Evolutionary conservation across 2,329 filamentous ascomycete genomes (phyloP).

Genomic region (Didymella exigua): DNA sequence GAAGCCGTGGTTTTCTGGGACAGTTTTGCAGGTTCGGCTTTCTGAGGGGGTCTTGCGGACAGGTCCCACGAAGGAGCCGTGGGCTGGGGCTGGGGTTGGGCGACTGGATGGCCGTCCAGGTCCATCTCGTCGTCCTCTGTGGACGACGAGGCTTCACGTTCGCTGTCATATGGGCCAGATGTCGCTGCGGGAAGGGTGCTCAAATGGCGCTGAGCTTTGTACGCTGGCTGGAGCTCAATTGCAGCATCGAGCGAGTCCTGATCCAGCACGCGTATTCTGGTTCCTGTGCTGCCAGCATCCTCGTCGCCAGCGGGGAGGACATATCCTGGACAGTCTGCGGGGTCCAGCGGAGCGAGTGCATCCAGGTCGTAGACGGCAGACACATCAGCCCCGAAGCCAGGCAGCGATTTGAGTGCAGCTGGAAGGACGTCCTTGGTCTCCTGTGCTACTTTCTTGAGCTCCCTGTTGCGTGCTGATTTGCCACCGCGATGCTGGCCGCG

Average conservation of each 20-base stretch:
- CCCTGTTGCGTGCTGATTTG: conserved; percentile 27
- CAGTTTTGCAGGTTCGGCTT: neutral
- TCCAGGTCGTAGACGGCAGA: conserved; percentile 27
- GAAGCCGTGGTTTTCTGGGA: neutral
- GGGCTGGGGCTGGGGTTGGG: neutral
- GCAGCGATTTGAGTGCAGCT: conserved; percentile 24
- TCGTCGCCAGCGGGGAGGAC: conserved; percentile 19
- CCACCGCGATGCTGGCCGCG: conserved; percentile 22
- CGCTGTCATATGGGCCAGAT: neutral
- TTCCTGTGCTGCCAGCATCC: conserved; percentile 27
- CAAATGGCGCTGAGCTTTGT: conserved; percentile 21
- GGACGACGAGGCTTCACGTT: neutral
- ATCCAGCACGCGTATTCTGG: conserved; percentile 39
- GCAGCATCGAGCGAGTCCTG: conserved; percentile 45
- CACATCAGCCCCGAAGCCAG: conserved; percentile 23
- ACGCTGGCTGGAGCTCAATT: conserved; percentile 30
- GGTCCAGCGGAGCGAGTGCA: conserved; percentile 23
- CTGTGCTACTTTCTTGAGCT: conserved; percentile 31
- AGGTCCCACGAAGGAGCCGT: conserved; percentile 5
- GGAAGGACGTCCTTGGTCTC: conserved; percentile 36
- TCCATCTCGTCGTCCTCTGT: neutral
- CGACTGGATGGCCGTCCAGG: conserved; percentile 5
- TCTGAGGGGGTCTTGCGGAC: neutral
- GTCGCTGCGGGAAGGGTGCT: neutral
- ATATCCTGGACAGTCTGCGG: conserved; percentile 31